These are phyloP conservation scores for Lunasporangiospora selenospora DNA, from an alignment of 192 early-diverging fungal genomes.

Conservation along the genomic window DNA sequence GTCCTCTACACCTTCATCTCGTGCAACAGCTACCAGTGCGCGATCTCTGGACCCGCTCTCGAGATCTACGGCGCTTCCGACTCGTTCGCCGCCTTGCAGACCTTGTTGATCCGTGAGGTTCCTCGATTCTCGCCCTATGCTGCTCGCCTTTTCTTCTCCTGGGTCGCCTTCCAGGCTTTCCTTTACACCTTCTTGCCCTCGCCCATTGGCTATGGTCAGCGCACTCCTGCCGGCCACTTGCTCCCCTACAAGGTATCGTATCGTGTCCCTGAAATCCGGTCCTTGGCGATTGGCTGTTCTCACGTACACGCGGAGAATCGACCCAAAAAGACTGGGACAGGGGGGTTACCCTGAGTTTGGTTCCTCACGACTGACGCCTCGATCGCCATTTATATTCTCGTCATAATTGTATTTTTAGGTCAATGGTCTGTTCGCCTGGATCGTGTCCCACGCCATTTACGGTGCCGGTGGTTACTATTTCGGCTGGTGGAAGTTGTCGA, in stretches of 20 bases:
- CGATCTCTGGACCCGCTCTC: conserved; percentile 60
- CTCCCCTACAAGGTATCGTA: conserved; percentile 74
- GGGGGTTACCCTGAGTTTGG: too few species aligned
- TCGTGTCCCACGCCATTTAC: conserved; percentile 72
- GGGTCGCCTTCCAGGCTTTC: conserved; percentile 74
- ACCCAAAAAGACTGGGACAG: too few species aligned
- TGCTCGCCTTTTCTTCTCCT: conserved; percentile 62
- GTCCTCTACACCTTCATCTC: conserved; percentile 73
- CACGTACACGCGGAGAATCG: too few species aligned
- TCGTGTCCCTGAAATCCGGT: background rate
- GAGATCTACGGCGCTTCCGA: conserved; percentile 33
- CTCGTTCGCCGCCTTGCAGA: conserved; percentile 34
- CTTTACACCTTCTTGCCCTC: conserved; percentile 73
- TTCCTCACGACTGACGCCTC: too few species aligned
- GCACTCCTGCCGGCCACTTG: conserved; percentile 75
- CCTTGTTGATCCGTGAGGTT: conserved; percentile 42
- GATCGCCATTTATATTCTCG: too few species aligned
- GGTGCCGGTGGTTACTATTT: conserved; percentile 67
- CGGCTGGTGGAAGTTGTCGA: conserved; percentile 66
- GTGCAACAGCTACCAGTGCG: conserved; percentile 71
- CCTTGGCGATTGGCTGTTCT: too few species aligned
- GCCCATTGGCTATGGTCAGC: conserved; percentile 77
- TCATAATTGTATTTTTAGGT: conserved; percentile 52
- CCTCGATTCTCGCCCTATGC: conserved; percentile 57
- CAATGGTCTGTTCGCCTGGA: conserved; percentile 79